These are phyloP conservation scores for Letharia columbiana DNA, from an alignment of 495 filamentous ascomycete species.

Conservation along the genomic window DNA sequence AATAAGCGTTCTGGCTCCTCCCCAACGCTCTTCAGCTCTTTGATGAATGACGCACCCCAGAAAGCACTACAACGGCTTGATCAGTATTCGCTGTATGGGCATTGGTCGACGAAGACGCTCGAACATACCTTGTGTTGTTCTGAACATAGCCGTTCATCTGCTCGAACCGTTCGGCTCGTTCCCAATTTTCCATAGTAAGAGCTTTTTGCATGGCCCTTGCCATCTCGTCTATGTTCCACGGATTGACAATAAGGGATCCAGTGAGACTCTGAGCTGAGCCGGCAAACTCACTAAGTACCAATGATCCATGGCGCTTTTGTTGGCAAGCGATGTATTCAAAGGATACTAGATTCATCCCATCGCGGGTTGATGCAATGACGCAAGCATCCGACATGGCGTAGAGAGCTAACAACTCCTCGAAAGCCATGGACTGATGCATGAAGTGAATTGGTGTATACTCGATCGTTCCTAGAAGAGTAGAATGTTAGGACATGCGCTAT, in stretches of 20 bases:
- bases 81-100: conserved; percentile 15
- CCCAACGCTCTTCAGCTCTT: conserved; percentile 61
- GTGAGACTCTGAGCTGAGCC: conserved; percentile 83
- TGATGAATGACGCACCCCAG: conserved; percentile 94
- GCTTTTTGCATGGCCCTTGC: conserved; percentile 77
- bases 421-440: conserved; percentile 71
- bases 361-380: conserved; percentile 81
- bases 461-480: conserved; percentile 52
- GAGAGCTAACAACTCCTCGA: conserved; percentile 84
- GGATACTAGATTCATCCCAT: conserved; percentile 95
- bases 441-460: conserved; percentile 94
- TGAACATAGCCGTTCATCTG: conserved; percentile 78
- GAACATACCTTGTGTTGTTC: conserved; percentile 66
- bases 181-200: conserved; percentile 76
- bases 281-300: conserved; percentile 89
- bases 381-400: conserved; percentile 88
- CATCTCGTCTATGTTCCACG: conserved; percentile 83
- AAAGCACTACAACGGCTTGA: conserved; percentile 54
- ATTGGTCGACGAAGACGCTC: conserved; percentile 5
- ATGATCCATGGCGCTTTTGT: conserved; percentile 69
- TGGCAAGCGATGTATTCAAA: conserved; percentile 95
- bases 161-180: conserved; percentile 70
- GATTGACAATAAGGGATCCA: conserved; percentile 81
- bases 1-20: conserved; percentile 18
- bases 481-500: not conserved